Evolutionary conservation across 2,329 filamentous ascomycete genomes (phyloP).

Genomic region (Diaporthe ilicicola): DNA sequence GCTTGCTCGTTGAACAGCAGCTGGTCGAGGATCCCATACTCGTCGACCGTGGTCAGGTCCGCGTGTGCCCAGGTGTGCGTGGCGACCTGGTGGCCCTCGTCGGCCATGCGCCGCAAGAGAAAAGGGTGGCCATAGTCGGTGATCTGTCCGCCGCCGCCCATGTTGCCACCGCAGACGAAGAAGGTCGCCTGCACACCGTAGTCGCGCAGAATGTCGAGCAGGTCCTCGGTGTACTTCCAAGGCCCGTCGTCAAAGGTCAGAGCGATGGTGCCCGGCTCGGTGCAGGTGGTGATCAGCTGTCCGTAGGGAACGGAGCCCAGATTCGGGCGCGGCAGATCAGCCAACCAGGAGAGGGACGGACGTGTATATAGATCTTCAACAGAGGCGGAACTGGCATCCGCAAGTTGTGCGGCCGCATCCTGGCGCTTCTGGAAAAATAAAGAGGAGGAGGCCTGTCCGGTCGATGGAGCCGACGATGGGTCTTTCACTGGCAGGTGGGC

Average conservation of each 20-base stretch:
- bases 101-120: constrained; percentile 52
- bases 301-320: constrained; percentile 65
- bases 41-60: constrained; percentile 48
- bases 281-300: constrained; percentile 63
- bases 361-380: neutral
- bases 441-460: neutral
- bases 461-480: neutral
- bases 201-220: constrained; percentile 66
- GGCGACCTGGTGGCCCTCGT: constrained; percentile 57
- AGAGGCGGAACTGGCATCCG: neutral
- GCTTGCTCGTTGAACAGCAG: constrained; percentile 57
- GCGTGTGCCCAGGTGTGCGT: constrained; percentile 58
- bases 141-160: constrained; percentile 28
- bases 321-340: constrained; percentile 58
- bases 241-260: constrained; percentile 76
- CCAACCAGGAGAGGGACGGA: constrained; percentile 22
- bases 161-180: constrained; percentile 68
- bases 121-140: constrained; percentile 32
- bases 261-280: constrained; percentile 67
- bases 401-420: neutral
- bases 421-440: neutral
- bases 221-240: constrained; percentile 65
- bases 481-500: neutral
- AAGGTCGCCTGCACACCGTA: constrained; percentile 74
- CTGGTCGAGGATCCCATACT: constrained; percentile 46